Evolutionary conservation across 1,284 basidiomycete species (phyloP), one percentile per base, ranked within the genome.

Genomic region (Lentinus polychrous): DNA sequence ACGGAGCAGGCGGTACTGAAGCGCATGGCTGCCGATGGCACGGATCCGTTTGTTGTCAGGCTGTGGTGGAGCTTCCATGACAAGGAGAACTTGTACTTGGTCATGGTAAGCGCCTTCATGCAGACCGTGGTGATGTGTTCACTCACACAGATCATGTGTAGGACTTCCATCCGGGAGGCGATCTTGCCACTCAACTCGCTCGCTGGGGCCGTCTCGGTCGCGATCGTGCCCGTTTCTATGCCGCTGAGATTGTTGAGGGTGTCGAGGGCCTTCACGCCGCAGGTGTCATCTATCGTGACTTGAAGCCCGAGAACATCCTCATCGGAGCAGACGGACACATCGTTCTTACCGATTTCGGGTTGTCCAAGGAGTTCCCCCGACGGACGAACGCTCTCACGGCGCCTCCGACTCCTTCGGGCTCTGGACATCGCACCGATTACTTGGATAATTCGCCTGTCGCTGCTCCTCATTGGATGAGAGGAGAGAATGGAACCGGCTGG

Each of bases 51-150:
- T 66, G 86, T 97, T 49, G 91, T 96, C 49, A 90, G 87, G 63
- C 78, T 98, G 11, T 91, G 91, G 80, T 94, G 90, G 84, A 90
- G 89, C 66, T 97, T 97, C 71, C 92, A 95, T 65, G 94, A 97
- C 69, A 86, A 87, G 66, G 91, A 95, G 65, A 94, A 95, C 63
- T 70, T 97, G 50, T 96, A 93, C 68, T 76, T 93, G 60, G 86
- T 91, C 41, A 91, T 93, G 85, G 83, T 84, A 52, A 46, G 74
- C 52, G 32, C 49, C 40, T 43, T 43, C 37, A 50, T 27, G 27
- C 10, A 10, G 27, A 10, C 52, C 49, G 22, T 4, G 10, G 23
- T 17, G 20, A 27, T 23, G 53, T 56, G 57, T 14, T 67, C 40
- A 63, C 51, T 53, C 50, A 36, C 65, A 20, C 60, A 65, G 55